phyloP scores from a whole-genome alignment of 2,329 filamentous ascomycete genomes.

The Capronia americana region DNA sequence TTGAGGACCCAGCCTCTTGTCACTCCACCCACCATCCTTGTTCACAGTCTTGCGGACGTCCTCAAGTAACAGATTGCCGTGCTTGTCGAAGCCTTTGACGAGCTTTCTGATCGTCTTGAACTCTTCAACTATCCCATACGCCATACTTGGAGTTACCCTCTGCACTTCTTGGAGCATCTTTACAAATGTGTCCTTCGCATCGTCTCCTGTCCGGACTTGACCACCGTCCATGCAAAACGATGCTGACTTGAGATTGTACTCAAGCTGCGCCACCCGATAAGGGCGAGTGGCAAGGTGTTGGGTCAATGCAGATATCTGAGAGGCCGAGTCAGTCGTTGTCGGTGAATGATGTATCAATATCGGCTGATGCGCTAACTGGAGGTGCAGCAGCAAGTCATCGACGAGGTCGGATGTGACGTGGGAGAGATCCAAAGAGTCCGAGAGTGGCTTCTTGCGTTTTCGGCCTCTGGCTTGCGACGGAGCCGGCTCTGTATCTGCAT shows the following conservation, averaged over 20 bases:
- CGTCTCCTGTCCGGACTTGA: slow-evolving; percentile 73
- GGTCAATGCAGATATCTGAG: slow-evolving; percentile 76
- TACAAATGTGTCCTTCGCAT: slow-evolving; percentile 68
- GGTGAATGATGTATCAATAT: slow-evolving; percentile 74
- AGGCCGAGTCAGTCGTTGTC: slow-evolving; percentile 67
- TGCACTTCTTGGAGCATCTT: slow-evolving; percentile 78
- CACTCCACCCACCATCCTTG: slow-evolving; percentile 53
- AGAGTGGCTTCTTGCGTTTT: slow-evolving; percentile 51
- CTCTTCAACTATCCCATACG: slow-evolving; percentile 69
- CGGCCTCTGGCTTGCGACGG: slow-evolving; percentile 29
- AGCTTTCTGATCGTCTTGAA: slow-evolving; percentile 66
- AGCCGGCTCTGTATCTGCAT: slow-evolving; percentile 25
- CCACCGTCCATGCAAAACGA: slow-evolving; percentile 81
- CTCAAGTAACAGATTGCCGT: slow-evolving; percentile 68
- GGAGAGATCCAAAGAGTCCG: slow-evolving; percentile 43
- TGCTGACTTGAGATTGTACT: slow-evolving; percentile 57
- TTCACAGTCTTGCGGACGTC: slow-evolving; percentile 62
- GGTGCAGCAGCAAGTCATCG: slow-evolving; percentile 72
- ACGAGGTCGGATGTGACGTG: slow-evolving; percentile 71
- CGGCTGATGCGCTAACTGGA: slow-evolving; percentile 69
- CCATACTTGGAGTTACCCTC: slow-evolving; percentile 74
- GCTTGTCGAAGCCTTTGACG: slow-evolving; percentile 62
- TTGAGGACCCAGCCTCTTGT: slow-evolving; percentile 55
- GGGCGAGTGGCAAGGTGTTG: slow-evolving; percentile 79
- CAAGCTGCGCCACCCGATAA: slow-evolving; percentile 62